Evolutionary conservation across 805 yeast genomes (phyloP), one percentile per base, ranked within the genome.

Genomic region (Komagataella mondaviorum): DNA sequence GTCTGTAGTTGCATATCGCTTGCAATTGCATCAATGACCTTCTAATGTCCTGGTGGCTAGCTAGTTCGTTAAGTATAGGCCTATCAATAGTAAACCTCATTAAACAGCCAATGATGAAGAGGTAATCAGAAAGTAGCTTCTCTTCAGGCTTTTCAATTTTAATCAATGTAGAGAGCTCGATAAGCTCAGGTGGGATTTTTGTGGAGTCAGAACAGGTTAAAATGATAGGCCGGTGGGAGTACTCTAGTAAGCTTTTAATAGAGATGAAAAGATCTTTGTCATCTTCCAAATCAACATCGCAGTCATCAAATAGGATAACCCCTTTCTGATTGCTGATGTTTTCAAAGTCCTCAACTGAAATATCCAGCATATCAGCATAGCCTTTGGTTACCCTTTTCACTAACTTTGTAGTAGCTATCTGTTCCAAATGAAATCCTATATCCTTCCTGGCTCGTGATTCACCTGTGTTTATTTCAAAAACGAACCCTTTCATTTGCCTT

Each of bases 391-490:
- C 53, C 57, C 43, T 64, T 64, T 23, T 87, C 1, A 91, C 90
- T 48, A 85, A 69, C 54, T 88, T 88, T 0, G 95, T 85, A 3
- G 96, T 90, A 52, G 91, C 81, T 51, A 89, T 76, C 59, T 95
- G 97, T 49, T 76, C 81, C 44, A 91, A 70, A 24, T 71, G 77
- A 23, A 79, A 76, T 50, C 72, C 68, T 12, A 91, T 73, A 54
- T 86, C 91, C 61, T 80, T 85, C 48, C 83, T 78, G 1, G 88
- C 77, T 60, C 98, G 71, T 36, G 78, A 69, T 57, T 79, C 83
- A n/a, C 88, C 78, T 0, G 89, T 71, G 62, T 87, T 88, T 24
- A 90, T 71, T 62, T 91, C 98, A 62, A 85, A 83, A 2, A 90
- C 85, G 57, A 81, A 85, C 0, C 90, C 90, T 17, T 71, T 69